Conservation (phyloP, 495 filamentous ascomycete species). For the Astrocystis sublimbata region DNA sequence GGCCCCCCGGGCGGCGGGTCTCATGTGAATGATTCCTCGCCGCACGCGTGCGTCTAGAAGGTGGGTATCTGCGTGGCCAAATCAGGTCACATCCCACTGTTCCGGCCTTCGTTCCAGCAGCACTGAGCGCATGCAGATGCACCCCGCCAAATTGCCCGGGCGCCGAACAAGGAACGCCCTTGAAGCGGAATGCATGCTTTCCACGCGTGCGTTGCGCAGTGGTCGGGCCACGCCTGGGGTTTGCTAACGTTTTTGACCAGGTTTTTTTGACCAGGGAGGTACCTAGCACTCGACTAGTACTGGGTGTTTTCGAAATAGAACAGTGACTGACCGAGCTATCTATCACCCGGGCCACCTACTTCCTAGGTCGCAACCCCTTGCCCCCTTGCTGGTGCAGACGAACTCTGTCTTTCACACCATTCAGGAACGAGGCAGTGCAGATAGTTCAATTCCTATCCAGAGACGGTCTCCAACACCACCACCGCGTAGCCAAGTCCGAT, state of each 20-base stretch:
- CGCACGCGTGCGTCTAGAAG: background rate
- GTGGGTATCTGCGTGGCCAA: background rate
- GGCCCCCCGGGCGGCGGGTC: background rate
- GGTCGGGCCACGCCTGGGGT: background rate
- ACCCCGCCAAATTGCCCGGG: constrained; percentile 13
- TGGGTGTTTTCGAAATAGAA: too few relatives aligned
- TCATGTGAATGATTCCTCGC: constrained; percentile 2
- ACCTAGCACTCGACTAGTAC: too few relatives aligned
- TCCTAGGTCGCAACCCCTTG: background rate
- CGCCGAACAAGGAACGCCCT: background rate
- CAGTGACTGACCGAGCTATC: too few relatives aligned
- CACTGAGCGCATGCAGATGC: background rate
- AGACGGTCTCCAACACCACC: too few relatives aligned
- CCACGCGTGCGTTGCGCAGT: background rate
- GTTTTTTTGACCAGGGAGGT: too few relatives aligned
- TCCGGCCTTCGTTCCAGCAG: too few relatives aligned
- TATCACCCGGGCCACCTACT: too few relatives aligned
- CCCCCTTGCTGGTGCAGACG: background rate
- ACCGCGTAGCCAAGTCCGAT: too few relatives aligned
- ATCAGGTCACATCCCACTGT: constrained; percentile 4
- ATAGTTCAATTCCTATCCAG: background rate
- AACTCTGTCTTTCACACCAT: background rate
- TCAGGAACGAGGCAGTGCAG: background rate
- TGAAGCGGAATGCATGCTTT: background rate
- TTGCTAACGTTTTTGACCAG: too few relatives aligned